These are phyloP conservation scores for Pseudopediastrum boryanum DNA, from an alignment of 139 green algal genomes.

Conservation along the genomic window DNA sequence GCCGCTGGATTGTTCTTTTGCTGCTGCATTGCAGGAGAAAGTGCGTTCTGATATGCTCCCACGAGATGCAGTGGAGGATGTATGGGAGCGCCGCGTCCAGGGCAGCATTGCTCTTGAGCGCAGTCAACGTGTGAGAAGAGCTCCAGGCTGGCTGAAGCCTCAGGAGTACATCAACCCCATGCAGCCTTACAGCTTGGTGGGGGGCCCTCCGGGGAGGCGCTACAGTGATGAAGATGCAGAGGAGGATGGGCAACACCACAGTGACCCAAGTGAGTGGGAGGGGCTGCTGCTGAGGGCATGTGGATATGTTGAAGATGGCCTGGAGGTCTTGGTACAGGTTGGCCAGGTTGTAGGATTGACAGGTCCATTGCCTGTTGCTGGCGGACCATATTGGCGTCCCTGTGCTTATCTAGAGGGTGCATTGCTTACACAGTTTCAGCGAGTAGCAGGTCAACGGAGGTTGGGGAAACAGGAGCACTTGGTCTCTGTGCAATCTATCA, in stretches of 20 bases:
- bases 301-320: no score
- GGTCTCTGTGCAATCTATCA: no score
- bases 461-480: no score
- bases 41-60: slow-evolving; percentile 47
- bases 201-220: not conserved
- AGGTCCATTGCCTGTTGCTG: no score
- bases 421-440: no score
- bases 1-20: not conserved
- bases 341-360: no score
- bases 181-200: slow-evolving; percentile 1
- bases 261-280: not conserved
- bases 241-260: not conserved
- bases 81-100: slow-evolving; percentile 42
- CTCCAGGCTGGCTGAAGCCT: slow-evolving; percentile 53
- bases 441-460: no score
- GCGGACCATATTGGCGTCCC: no score
- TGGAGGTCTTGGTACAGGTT: no score
- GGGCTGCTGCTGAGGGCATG: not conserved
- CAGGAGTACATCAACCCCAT: slow-evolving; percentile 24
- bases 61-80: slow-evolving; percentile 51
- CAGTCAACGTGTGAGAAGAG: slow-evolving; percentile 41
- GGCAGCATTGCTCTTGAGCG: slow-evolving; percentile 34
- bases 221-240: not conserved
- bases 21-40: slow-evolving; percentile 35
- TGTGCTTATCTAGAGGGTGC: no score